Evolutionary conservation across 352 stramenopile species (phyloP).

Genomic region (Globisporangium carolinianum): DNA sequence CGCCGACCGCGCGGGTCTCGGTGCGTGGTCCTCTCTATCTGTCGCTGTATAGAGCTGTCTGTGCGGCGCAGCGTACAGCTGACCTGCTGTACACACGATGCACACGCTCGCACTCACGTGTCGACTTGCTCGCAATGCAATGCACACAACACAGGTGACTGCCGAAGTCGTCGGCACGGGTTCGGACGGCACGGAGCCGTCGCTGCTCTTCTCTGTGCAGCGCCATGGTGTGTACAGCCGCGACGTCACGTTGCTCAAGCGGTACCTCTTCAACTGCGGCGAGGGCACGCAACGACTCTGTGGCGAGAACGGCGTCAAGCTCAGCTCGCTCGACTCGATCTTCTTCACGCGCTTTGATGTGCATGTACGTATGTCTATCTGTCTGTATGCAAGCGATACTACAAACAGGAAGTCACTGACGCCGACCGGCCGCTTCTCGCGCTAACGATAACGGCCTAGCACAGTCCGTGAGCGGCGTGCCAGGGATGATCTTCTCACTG

Average conservation of each 20-base stretch:
- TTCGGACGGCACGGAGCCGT: constrained; percentile 61
- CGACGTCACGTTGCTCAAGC: constrained; percentile 48
- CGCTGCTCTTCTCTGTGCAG: constrained; percentile 56
- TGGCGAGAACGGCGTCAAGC: constrained; percentile 63
- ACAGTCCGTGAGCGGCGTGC: constrained; percentile 61
- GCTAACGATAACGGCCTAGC: too few relatives aligned
- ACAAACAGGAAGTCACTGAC: too few relatives aligned
- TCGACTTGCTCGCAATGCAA: too few relatives aligned
- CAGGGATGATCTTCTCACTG: constrained; percentile 58
- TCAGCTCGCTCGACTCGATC: constrained; percentile 56
- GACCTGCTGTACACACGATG: background rate
- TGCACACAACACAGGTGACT: constrained; percentile 21
- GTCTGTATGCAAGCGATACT: too few relatives aligned
- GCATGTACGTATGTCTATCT: constrained; percentile 20
- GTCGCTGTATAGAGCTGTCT: background rate
- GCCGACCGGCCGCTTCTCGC: too few relatives aligned
- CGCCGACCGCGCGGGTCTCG: background rate
- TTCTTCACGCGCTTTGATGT: constrained; percentile 66
- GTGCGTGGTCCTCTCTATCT: background rate
- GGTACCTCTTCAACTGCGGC: constrained; percentile 70
- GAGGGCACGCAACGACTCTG: constrained; percentile 62
- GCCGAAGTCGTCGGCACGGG: constrained; percentile 56
- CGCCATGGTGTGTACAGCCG: constrained; percentile 57
- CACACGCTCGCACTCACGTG: background rate
- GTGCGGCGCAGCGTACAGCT: background rate